Conservation (phyloP, 495 filamentous ascomycete species). For the Pyrenula massariospora region DNA sequence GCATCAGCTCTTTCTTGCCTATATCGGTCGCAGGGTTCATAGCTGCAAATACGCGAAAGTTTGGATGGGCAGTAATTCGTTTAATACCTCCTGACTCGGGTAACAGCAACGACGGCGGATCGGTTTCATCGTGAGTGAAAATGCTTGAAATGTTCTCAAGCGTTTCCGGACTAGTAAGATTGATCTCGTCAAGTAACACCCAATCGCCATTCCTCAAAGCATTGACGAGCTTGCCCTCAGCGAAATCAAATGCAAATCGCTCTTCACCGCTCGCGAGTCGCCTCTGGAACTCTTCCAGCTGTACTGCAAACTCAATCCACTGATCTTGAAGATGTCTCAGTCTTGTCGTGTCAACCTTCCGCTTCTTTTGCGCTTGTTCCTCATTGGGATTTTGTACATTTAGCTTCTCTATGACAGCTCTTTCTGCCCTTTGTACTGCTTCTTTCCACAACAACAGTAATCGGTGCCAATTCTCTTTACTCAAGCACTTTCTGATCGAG, state of each 20-base stretch:
- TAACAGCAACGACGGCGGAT: slow-evolving; percentile 67
- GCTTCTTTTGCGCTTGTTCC: slow-evolving; percentile 66
- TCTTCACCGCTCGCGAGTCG: slow-evolving; percentile 68
- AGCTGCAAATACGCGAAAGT: slow-evolving; percentile 93
- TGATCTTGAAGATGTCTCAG: slow-evolving; percentile 52
- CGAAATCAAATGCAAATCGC: slow-evolving; percentile 86
- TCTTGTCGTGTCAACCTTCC: slow-evolving; percentile 63
- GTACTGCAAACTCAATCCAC: slow-evolving; percentile 71
- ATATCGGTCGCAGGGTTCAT: slow-evolving; percentile 99
- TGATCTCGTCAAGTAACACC: slow-evolving; percentile 97
- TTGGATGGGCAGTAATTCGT: slow-evolving; percentile 74
- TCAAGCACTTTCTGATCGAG: slow-evolving; percentile 63
- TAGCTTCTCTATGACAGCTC: slow-evolving; percentile 38
- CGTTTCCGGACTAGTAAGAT: slow-evolving; percentile 87
- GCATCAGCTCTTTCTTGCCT: slow-evolving; percentile 85
- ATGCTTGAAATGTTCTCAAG: slow-evolving; percentile 86
- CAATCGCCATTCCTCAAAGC: slow-evolving; percentile 90
- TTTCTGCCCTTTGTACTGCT: slow-evolving; percentile 72
- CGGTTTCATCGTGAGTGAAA: slow-evolving; percentile 53
- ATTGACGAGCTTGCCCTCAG: slow-evolving; percentile 89
- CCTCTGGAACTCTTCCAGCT: slow-evolving; percentile 67
- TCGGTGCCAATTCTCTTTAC: slow-evolving; percentile 72
- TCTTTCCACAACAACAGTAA: slow-evolving; percentile 80
- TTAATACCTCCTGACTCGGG: slow-evolving; percentile 88
- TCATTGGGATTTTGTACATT: slow-evolving; percentile 25